These are phyloP conservation scores for Botrytis cinerea DNA, from an alignment of 2,329 filamentous ascomycete species.

Conservation along the genomic window DNA sequence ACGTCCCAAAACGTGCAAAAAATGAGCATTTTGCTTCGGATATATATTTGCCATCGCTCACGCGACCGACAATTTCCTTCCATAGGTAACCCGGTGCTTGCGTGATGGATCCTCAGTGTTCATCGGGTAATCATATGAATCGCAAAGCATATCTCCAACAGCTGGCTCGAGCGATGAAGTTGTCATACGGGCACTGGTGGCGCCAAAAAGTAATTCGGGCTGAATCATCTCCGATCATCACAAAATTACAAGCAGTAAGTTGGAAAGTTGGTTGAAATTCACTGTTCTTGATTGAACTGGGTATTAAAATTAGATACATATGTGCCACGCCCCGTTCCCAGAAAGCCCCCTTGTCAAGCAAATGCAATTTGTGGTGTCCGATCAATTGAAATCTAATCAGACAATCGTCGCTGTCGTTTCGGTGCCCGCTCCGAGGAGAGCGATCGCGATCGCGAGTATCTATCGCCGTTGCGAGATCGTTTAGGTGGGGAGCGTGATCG, in stretches of 20 bases:
- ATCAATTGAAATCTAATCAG: neutral
- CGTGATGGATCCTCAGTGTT: neutral
- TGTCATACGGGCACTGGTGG: slow-evolving; percentile 2
- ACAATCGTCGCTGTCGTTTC: neutral
- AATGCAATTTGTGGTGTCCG: neutral
- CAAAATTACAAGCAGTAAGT: neutral
- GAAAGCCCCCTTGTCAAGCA: neutral
- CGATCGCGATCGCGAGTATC: neutral
- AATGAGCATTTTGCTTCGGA: neutral
- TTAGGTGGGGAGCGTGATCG: slow-evolving; percentile 32
- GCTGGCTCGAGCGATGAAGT: slow-evolving; percentile 10
- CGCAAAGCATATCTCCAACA: neutral
- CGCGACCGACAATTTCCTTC: neutral
- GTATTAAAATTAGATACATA: slow-evolving; percentile 1
- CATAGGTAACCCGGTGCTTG: neutral
- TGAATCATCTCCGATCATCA: slow-evolving; percentile 9
- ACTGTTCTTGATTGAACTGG: neutral
- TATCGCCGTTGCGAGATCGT: slow-evolving; percentile 11
- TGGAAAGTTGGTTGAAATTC: neutral
- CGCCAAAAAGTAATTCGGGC: slow-evolving; percentile 2
- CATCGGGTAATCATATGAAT: slow-evolving; percentile 9
- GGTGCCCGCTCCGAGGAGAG: neutral
- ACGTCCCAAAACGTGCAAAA: neutral
- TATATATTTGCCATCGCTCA: neutral
- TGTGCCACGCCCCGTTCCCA: neutral